Base-by-base conservation (phyloP, 768 basidiomycete genomes). In the Leucosporidium scottii region DNA sequence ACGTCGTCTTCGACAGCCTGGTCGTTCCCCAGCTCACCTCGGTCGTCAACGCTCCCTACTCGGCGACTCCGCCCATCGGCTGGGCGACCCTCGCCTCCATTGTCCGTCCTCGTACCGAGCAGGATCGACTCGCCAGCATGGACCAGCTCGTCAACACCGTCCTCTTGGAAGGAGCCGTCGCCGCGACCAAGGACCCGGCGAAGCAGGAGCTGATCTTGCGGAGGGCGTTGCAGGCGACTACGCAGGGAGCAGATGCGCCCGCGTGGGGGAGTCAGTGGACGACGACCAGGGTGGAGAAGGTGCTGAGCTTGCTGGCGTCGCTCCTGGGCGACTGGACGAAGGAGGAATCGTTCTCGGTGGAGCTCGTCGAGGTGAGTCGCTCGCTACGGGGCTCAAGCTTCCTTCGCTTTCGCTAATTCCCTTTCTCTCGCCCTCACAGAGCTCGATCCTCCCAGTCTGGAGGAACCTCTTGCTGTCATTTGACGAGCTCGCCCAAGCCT, bases 61-160 rank as follows among this genome's bases (percentile, higher is more conserved):
- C 30, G 30, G 61, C 50, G 20, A 51, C 47, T 2, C 30, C 61
- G 15, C 6, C 1, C n/a, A 28, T 59, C 48, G 71, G 47, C 0
- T 72, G 71, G 71, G 1, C 12, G 20, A 21, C 61, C 30, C 60
- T 72, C 59, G n/a, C 64, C 1, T 44, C 59, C 15, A 54, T 72
- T 44, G 27, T 68, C 23, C 61, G 65, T 0, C 64, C 67, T 0
- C 67, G 58, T 1, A 47, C 64, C 1, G 31, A n/a, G 0, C 10
- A 13, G 30, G 59, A 58, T 36, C n/a, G 8, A 13, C 12, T 25
- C 3, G 67, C 71, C 4, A 27, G 13, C 4, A 62, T 72, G 54
- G 67, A 72, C 15, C 48, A 50, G 30, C 65, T 72, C 58, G 50
- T 72, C 67, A 72, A 72, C 59, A 49, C 67, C 17, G 30, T 55